These are phyloP conservation scores for Dictyostelium firmibasis DNA, from an alignment of 78 protist genomes.

Conservation along the genomic window DNA sequence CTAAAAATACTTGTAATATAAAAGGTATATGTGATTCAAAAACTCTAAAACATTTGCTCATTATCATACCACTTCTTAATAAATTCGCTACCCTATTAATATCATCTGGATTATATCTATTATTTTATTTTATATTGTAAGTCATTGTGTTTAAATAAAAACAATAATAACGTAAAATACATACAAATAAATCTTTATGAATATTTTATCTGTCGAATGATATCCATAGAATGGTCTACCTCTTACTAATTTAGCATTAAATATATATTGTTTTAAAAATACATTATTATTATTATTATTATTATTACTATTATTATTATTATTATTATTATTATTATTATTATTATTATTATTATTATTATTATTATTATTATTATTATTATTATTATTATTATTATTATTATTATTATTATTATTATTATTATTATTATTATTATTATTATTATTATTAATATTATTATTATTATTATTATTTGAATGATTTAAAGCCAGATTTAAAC, in stretches of 20 bases:
- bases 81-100: constrained; percentile 29
- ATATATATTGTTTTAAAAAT: constrained; percentile 32
- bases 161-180: neutral
- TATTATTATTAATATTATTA: neutral
- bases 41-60: constrained; percentile 55
- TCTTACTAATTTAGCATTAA: constrained; percentile 47
- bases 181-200: constrained; percentile 78
- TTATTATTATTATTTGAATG: neutral
- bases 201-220: constrained; percentile 61
- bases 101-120: constrained; percentile 68
- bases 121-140: too few species aligned
- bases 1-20: constrained; percentile 86
- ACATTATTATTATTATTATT: neutral
- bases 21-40: constrained; percentile 92
- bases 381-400: too few species aligned
- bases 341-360: too few species aligned
- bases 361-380: too few species aligned
- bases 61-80: constrained; percentile 75
- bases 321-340: too few species aligned
- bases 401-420: neutral
- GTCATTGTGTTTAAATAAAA: neutral
- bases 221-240: constrained; percentile 94
- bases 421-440: neutral
- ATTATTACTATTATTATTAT: too few species aligned
- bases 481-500: constrained; percentile 74